Evolutionary conservation across 768 basidiomycete genomes (phyloP).

Genomic region (Termitomyces sp.): DNA sequence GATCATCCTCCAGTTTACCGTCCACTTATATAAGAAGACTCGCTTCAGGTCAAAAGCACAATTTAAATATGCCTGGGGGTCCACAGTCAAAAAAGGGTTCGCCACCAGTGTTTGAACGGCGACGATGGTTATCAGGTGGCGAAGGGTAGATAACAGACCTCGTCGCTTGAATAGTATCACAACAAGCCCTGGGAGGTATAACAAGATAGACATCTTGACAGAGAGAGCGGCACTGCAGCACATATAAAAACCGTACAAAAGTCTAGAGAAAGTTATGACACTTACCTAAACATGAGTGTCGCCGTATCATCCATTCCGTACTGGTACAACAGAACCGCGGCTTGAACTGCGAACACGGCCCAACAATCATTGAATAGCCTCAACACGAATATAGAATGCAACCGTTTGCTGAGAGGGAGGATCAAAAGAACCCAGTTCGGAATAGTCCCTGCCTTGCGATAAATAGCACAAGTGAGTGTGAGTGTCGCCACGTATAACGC

Average conservation of each 20-base stretch:
- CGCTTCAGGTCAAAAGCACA: constrained; percentile 87
- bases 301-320: constrained; percentile 57
- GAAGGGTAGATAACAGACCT: constrained; percentile 52
- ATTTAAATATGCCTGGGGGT: constrained; percentile 62
- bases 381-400: constrained; percentile 91
- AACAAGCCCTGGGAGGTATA: constrained; percentile 87
- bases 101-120: constrained; percentile 62
- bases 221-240: constrained; percentile 70
- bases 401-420: constrained; percentile 84
- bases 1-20: constrained; percentile 95
- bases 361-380: constrained; percentile 96
- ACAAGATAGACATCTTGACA: constrained; percentile 90
- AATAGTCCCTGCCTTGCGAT: constrained; percentile 52
- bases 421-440: constrained; percentile 74
- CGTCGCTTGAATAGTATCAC: constrained; percentile 76
- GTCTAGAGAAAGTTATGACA: constrained; percentile 2
- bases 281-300: constrained; percentile 72
- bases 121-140: constrained; percentile 46
- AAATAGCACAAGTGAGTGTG: constrained; percentile 63
- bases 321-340: constrained; percentile 66
- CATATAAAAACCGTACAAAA: background rate
- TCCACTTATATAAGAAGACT: constrained; percentile 93
- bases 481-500: constrained; percentile 69
- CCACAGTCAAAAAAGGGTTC: constrained; percentile 61
- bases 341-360: constrained; percentile 65